Conservation (phyloP, 768 basidiomycete species). For the Pleurotus giganteus region DNA sequence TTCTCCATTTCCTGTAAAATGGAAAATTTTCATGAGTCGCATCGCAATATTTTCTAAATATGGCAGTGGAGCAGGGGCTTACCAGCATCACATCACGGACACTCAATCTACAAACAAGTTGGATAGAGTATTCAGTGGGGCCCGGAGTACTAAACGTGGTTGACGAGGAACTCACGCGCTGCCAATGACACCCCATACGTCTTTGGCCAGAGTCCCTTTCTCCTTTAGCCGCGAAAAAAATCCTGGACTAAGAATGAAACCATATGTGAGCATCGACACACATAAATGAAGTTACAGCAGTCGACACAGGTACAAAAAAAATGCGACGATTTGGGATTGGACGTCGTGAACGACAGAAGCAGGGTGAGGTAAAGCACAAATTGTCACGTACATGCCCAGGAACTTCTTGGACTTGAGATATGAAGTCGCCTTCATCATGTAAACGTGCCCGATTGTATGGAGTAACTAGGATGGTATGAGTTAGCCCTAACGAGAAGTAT, state of each 20-base stretch:
- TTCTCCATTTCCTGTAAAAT: conserved; percentile 79
- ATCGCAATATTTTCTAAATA: too few relatives aligned
- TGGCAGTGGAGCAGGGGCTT: conserved; percentile 13
- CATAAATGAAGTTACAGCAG: neutral
- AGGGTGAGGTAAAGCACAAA: conserved; percentile 7
- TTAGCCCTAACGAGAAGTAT: neutral
- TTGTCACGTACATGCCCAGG: conserved; percentile 71
- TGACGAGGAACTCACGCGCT: conserved; percentile 68
- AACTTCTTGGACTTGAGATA: conserved; percentile 91
- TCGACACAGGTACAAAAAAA: too few relatives aligned
- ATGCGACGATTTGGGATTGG: too few relatives aligned
- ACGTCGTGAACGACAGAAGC: neutral
- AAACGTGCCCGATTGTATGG: conserved; percentile 88
- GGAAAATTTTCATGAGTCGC: too few relatives aligned
- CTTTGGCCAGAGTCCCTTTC: conserved; percentile 89
- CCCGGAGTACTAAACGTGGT: conserved; percentile 3
- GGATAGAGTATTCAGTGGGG: conserved; percentile 9
- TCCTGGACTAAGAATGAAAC: conserved; percentile 55
- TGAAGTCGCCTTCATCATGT: conserved; percentile 90
- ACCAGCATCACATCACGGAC: conserved; percentile 77
- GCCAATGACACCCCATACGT: conserved; percentile 95
- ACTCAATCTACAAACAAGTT: conserved; percentile 43
- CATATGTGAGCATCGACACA: neutral
- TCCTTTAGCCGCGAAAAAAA: conserved; percentile 95
- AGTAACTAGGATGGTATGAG: conserved; percentile 50